Base-by-base conservation (phyloP, 768 basidiomycete species). In the Mycena haematopus region DNA sequence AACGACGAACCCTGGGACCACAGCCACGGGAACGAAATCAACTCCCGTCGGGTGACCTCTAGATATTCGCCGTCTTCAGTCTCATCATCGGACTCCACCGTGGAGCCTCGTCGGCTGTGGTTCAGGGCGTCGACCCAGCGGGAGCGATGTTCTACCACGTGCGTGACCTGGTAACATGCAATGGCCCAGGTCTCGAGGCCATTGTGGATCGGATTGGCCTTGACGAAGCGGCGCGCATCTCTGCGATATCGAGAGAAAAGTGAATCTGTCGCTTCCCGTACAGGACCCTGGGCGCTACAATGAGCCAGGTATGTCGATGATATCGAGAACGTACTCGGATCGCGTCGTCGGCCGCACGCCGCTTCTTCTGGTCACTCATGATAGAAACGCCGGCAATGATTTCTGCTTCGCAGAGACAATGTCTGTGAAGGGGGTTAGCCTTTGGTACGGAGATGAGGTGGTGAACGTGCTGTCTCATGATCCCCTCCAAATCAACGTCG, bases 21-120 rank as follows among this genome's bases (percentile, higher is more conserved):
- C 36, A 68, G 35, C 66, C 66, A 68, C 1, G 67, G 67, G 36
- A 65, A 68, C 3, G 67, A 68, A 3, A 65, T 65, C 58, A 68
- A 24, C 6, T 65, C 63, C 29, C 56, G 36, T 35, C 63, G 40
- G n/a, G 46, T 52, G 15, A 68, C 58, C 22, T 62, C 65, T 2
- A 36, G 40, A 24, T 58, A 57, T 22, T 65, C 67, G 11, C 35
- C 63, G 9, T 65, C 63, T 21, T 66, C 65, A 5, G 40, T 56
- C n/a, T 61, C 67, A 31, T 57, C 58, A 21, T 56, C 57, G 1
- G 67, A 60, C 1, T 59, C 36, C 25, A 58, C 64, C 13, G 60
- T 52, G 5, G 63, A 58, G 17, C 67, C 67, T 1, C 59, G 52
- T 14, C 67, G 63, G 19, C 67, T 65, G 19, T 21, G 42, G 33